These are phyloP conservation scores for Colletotrichum lentis DNA, from an alignment of 2,329 filamentous ascomycete species.

Conservation along the genomic window DNA sequence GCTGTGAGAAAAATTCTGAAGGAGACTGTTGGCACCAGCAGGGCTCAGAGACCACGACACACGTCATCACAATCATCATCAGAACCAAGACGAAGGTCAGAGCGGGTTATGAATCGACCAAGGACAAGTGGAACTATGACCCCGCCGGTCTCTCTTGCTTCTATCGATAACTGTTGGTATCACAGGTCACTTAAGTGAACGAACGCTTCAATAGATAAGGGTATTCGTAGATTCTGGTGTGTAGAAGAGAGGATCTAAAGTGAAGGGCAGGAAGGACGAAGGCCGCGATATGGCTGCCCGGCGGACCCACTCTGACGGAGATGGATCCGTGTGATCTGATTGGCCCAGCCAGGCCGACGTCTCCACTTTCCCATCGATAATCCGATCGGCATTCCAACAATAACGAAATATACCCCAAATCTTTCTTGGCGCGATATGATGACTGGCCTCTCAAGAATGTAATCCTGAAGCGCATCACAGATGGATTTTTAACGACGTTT, in stretches of 20 bases:
- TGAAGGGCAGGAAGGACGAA: no score
- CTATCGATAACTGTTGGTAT: not conserved
- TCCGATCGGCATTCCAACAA: no score
- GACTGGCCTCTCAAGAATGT: not conserved
- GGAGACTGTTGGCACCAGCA: not conserved
- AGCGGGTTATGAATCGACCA: not conserved
- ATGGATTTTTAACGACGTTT: not conserved
- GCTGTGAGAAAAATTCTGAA: not conserved
- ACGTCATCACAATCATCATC: not conserved
- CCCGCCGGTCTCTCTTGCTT: not conserved
- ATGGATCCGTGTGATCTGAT: no score
- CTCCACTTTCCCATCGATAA: no score
- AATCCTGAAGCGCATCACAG: constrained; percentile 1
- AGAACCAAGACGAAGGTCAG: not conserved
- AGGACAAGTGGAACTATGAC: not conserved
- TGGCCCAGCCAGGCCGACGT: no score
- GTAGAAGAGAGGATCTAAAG: no score
- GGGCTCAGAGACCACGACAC: not conserved
- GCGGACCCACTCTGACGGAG: no score
- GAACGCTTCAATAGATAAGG: no score
- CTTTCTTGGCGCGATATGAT: not conserved
- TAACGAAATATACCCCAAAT: not conserved
- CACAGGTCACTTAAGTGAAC: no score
- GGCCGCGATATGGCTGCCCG: no score
- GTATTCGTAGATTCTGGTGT: no score